These are phyloP conservation scores for Gardenia jasminoides DNA, from an alignment of 257 asterid genomes.

Conservation along the genomic window DNA sequence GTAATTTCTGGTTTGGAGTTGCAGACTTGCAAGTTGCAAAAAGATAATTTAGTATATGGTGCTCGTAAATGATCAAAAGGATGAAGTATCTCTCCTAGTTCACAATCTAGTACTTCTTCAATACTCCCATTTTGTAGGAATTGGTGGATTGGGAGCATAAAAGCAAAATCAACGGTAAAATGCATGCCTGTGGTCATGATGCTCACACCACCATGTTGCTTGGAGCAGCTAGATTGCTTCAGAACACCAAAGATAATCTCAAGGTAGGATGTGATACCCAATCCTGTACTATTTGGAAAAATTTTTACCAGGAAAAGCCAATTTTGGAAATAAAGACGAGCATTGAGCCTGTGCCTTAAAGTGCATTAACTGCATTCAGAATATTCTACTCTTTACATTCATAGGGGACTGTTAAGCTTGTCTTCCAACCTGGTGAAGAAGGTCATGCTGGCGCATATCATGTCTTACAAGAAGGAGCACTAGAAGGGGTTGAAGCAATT, in stretches of 20 bases:
- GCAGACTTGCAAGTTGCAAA: too few relatives aligned
- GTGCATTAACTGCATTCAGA: conserved; percentile 16
- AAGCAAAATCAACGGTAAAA: conserved; percentile 79
- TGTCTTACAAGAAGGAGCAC: conserved; percentile 64
- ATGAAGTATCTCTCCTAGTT: background rate
- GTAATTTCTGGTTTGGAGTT: too few relatives aligned
- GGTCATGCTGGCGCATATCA: conserved; percentile 72
- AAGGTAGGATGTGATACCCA: conserved; percentile 43
- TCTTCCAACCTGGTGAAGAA: conserved; percentile 95
- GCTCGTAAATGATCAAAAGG: background rate
- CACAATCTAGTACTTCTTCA: background rate
- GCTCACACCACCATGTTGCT: conserved; percentile 91
- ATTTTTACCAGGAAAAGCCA: background rate
- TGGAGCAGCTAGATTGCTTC: conserved; percentile 88
- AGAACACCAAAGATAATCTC: conserved; percentile 48
- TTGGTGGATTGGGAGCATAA: conserved; percentile 87
- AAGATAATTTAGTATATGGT: too few relatives aligned
- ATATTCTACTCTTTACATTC: background rate
- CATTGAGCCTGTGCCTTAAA: background rate
- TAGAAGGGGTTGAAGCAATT: conserved; percentile 65
- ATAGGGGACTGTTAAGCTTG: conserved; percentile 82
- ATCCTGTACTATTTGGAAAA: background rate
- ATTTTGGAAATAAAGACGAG: background rate
- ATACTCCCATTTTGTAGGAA: conserved; percentile 47
- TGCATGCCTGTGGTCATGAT: conserved; percentile 98